These are phyloP conservation scores for Calycina herbarum DNA, from an alignment of 2,329 filamentous ascomycete genomes.

Conservation along the genomic window DNA sequence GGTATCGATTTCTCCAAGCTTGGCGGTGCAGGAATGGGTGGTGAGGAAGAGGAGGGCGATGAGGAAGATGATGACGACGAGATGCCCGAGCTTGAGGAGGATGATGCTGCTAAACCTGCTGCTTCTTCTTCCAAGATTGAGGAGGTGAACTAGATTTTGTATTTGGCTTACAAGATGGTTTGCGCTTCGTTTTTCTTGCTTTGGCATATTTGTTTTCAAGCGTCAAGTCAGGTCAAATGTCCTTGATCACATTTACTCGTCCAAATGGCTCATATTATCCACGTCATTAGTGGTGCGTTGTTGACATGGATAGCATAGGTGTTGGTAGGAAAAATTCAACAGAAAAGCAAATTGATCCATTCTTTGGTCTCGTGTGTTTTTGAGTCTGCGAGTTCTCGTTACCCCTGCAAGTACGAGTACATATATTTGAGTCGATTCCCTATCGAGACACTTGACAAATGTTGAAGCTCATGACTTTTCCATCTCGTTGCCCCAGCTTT, in stretches of 20 bases:
- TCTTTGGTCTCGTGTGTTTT: no score
- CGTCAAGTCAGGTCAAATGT: background rate
- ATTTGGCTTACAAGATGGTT: conserved; percentile 4
- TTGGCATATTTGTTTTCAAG: conserved; percentile 3
- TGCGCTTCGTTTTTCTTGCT: background rate
- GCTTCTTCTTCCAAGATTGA: conserved; percentile 46
- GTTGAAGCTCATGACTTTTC: no score
- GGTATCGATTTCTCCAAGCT: conserved; percentile 96
- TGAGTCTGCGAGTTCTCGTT: no score
- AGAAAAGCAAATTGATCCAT: conserved; percentile 5
- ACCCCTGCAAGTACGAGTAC: no score
- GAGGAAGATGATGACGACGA: conserved; percentile 54
- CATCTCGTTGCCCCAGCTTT: no score
- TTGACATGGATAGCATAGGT: conserved; percentile 3
- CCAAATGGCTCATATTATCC: background rate
- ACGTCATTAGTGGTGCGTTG: background rate
- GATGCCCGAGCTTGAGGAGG: conserved; percentile 74
- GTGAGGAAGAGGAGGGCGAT: conserved; percentile 40
- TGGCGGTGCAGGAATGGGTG: conserved; percentile 55
- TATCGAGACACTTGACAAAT: no score
- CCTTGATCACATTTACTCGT: conserved; percentile 5
- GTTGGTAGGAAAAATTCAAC: conserved; percentile 4
- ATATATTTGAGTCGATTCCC: no score
- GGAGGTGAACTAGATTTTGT: conserved; percentile 36
- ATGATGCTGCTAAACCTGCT: conserved; percentile 43